phyloP scores from a whole-genome alignment of 2,329 filamentous ascomycete species.

The Didymella pinodella region DNA sequence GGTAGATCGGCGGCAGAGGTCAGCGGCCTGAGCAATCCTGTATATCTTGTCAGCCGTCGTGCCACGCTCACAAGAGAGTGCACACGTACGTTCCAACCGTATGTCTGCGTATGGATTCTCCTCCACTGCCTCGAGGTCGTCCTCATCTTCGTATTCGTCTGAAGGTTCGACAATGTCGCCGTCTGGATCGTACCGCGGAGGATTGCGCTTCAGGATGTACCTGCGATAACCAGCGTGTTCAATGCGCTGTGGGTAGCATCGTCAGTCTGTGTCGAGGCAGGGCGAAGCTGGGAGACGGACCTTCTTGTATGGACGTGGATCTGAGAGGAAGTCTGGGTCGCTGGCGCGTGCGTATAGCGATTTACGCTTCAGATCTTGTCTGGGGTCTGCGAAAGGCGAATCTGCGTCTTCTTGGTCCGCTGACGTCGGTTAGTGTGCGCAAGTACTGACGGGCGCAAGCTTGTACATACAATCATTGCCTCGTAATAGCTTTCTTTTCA shows the following conservation, averaged over 20 bases:
- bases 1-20: conserved; percentile 78
- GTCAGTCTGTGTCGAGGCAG: conserved; percentile 24
- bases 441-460: background rate
- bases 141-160: conserved; percentile 72
- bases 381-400: conserved; percentile 74
- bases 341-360: conserved; percentile 75
- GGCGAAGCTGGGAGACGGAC: conserved; percentile 54
- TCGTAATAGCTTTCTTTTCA: conserved; percentile 49
- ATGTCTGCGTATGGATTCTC: conserved; percentile 78
- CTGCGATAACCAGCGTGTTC: conserved; percentile 77
- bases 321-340: conserved; percentile 66
- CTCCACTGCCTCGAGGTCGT: conserved; percentile 67
- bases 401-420: conserved; percentile 81
- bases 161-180: conserved; percentile 78
- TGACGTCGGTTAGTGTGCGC: conserved; percentile 49
- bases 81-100: conserved; percentile 70
- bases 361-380: conserved; percentile 79
- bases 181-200: conserved; percentile 76
- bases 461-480: conserved; percentile 45
- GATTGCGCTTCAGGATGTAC: conserved; percentile 77
- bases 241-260: conserved; percentile 62
- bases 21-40: conserved; percentile 77
- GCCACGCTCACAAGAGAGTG: background rate
- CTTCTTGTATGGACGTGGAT: conserved; percentile 75
- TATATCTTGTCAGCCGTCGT: conserved; percentile 5